phyloP scores from a whole-genome alignment of 441 rosid genomes.

The Adansonia rubrostipa region DNA sequence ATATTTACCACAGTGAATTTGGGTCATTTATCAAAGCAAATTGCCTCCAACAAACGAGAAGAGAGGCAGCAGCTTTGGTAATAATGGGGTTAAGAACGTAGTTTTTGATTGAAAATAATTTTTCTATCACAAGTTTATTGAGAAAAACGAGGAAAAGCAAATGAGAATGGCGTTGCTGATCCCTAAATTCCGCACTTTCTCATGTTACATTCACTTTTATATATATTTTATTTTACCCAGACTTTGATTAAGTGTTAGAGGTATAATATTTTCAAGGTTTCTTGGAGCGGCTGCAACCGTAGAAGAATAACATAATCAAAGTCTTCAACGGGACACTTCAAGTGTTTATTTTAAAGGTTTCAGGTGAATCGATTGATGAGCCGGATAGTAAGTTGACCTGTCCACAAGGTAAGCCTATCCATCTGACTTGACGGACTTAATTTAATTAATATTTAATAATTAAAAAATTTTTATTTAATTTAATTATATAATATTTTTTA shows the following conservation, averaged over 20 bases:
- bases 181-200: background rate
- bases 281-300: background rate
- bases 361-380: background rate
- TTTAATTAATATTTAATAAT: no score
- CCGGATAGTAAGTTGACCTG: no score
- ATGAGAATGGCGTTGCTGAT: background rate
- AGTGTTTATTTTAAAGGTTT: background rate
- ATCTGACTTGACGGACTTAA: no score
- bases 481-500: no score
- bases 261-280: background rate
- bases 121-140: background rate
- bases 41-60: background rate
- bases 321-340: background rate
- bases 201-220: background rate
- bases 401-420: no score
- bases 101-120: background rate
- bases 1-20: background rate
- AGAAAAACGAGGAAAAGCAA: background rate
- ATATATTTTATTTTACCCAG: background rate
- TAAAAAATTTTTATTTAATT: no score
- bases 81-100: background rate
- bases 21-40: background rate
- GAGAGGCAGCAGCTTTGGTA: background rate
- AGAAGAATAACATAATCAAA: background rate
- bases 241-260: no score